Evolutionary conservation across 306 rosid species (phyloP).

Genomic region (Begonia loranthoides): DNA sequence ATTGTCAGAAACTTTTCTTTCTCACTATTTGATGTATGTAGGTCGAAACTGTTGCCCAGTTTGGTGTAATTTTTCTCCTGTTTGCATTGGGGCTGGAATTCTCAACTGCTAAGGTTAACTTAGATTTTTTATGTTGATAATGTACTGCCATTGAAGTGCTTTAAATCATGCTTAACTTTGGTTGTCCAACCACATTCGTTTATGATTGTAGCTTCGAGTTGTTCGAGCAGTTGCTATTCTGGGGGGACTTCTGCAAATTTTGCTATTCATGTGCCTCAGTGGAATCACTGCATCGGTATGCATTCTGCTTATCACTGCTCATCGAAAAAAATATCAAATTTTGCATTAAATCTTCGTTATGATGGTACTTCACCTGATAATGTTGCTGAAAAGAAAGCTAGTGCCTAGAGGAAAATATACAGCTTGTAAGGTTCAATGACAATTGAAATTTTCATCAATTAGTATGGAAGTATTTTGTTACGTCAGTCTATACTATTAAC

Average conservation of each 20-base stretch:
- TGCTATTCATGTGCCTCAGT: constrained; percentile 87
- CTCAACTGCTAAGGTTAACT: constrained; percentile 69
- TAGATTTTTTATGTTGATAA: constrained; percentile 6
- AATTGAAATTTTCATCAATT: too few relatives aligned
- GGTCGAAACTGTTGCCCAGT: constrained; percentile 99
- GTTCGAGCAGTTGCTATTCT: constrained; percentile 98
- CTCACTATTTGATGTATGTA: constrained; percentile 17
- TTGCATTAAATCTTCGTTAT: too few relatives aligned
- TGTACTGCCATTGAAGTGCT: constrained; percentile 6
- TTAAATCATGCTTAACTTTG: constrained; percentile 3
- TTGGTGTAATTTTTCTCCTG: constrained; percentile 96
- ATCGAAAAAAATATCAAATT: neutral
- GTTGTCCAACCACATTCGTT: constrained; percentile 1
- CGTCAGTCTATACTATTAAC: too few relatives aligned
- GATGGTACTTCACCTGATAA: too few relatives aligned
- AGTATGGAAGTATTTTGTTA: too few relatives aligned
- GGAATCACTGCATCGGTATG: constrained; percentile 92
- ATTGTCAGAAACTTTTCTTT: neutral
- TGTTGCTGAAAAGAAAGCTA: too few relatives aligned
- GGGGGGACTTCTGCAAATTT: constrained; percentile 90
- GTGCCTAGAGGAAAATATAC: too few relatives aligned
- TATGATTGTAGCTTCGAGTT: constrained; percentile 67
- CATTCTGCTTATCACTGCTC: constrained; percentile 1
- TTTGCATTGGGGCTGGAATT: constrained; percentile 95
- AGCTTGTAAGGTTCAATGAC: too few relatives aligned